These are phyloP conservation scores for Colletotrichum sidae DNA, from an alignment of 2,329 filamentous ascomycete genomes.

Conservation along the genomic window DNA sequence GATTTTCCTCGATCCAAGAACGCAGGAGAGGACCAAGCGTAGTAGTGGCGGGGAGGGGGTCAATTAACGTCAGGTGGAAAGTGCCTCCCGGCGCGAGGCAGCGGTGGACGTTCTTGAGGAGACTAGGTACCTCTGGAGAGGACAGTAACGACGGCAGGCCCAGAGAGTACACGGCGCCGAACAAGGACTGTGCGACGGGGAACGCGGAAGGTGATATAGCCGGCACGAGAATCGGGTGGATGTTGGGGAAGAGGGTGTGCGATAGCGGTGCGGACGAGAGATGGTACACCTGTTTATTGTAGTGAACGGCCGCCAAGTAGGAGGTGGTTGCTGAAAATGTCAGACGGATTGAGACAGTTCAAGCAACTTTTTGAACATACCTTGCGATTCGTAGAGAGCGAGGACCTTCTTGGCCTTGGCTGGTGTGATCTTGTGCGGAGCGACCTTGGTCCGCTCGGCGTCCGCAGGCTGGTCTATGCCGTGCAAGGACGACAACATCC, in stretches of 20 bases:
- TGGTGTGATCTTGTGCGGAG: constrained; percentile 34
- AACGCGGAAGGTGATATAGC: constrained; percentile 49
- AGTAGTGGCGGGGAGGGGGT: constrained; percentile 69
- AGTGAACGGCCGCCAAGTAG: constrained; percentile 60
- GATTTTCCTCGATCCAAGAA: constrained; percentile 71
- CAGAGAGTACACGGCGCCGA: constrained; percentile 64
- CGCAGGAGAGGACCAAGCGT: constrained; percentile 66
- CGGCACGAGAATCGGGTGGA: constrained; percentile 53
- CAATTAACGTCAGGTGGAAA: constrained; percentile 71
- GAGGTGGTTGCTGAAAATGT: constrained; percentile 57
- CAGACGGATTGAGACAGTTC: background rate
- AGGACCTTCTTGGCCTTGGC: constrained; percentile 51
- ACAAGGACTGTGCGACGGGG: constrained; percentile 55
- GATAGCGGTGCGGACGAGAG: constrained; percentile 57
- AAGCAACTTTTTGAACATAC: constrained; percentile 48
- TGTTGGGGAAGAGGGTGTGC: constrained; percentile 50
- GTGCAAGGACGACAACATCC: constrained; percentile 70
- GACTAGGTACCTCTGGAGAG: constrained; percentile 64
- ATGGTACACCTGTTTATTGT: constrained; percentile 56
- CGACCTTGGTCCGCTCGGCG: constrained; percentile 31
- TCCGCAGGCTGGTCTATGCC: constrained; percentile 52
- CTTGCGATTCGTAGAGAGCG: constrained; percentile 63
- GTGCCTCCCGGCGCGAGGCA: constrained; percentile 66
- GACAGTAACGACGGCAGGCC: constrained; percentile 68
- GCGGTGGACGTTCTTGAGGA: constrained; percentile 68